Base-by-base conservation (phyloP, 345 rosid genomes). In the Hirschfeldia incana region DNA sequence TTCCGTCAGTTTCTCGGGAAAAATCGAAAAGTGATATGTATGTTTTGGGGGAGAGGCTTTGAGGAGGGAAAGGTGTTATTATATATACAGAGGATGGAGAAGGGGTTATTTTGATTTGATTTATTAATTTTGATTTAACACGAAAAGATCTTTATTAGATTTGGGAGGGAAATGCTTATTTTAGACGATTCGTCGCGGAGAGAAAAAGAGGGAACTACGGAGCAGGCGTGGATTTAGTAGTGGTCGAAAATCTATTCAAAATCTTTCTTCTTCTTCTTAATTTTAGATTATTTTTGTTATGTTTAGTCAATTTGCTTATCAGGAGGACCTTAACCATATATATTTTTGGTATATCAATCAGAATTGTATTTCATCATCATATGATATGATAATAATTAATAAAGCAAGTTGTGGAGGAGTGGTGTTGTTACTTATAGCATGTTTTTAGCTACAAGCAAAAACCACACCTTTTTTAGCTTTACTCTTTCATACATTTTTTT, bases 1-100 rank as follows among this genome's bases (percentile, higher is more conserved):
- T 74, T 70, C 72, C 68, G 72, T 64, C 79, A 32, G 44, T 80
- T 80, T 80, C 83, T 80, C 79, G 76, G 65, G 83, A 39, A 4
- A 26, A 36, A 6, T 36, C 10, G 42, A 36, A 34, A 34, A 7
- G 37, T 5, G 8, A 5, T 34, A 42, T 62, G 32, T 29, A 29
- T 29, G 32, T 29, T 29, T 29, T 3, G 32, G 32, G 30, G 30
- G 30, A 73, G n/a, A 64, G n/a, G 10, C 21, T 13, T 21, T 21
- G 21, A 21, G 61, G 16, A 46, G 28, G 16, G 12, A 6, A 57
- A 55, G 32, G 32, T 2, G 4, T 29, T 65, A 37, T 13, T 62
- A 21, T 21, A 21, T 21, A 21, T 21, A 21, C 21, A 21, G 21
- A 21, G 61, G 16, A 46, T 28, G 16, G 12, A 6, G 21, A 57